Conservation (phyloP, 202 grass and related monocot species). For the Setaria viridis region DNA sequence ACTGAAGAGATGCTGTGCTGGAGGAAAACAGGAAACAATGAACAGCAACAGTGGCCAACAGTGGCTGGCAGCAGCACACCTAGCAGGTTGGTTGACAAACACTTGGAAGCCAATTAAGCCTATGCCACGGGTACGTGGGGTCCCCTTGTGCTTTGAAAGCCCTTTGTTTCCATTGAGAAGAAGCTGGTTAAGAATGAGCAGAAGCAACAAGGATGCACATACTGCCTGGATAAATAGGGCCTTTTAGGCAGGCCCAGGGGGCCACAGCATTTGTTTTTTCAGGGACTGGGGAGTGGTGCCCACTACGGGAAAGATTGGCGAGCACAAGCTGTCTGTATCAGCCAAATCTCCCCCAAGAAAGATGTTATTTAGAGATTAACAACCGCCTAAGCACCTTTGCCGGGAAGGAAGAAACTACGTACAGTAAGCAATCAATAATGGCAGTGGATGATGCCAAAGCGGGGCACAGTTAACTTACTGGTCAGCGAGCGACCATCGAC, state of each 20-base stretch:
- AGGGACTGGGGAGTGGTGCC: not conserved
- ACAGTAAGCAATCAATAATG: constrained; percentile 31
- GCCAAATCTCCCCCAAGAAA: not conserved
- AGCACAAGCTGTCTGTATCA: not conserved
- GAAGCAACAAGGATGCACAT: constrained; percentile 31
- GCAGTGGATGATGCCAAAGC: constrained; percentile 24
- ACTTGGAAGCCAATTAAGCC: not conserved
- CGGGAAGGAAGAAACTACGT: not conserved
- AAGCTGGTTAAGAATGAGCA: not conserved
- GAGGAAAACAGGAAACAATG: not conserved
- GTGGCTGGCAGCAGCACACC: constrained; percentile 1
- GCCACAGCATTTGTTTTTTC: not conserved
- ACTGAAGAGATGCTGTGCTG: not conserved
- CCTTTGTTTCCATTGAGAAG: constrained; percentile 19
- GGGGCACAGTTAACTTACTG: constrained; percentile 30
- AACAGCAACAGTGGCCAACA: constrained; percentile 23
- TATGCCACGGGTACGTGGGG: not conserved
- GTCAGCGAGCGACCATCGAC: constrained; percentile 32
- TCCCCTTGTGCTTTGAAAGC: constrained; percentile 16
- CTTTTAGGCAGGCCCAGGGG: constrained; percentile 23
- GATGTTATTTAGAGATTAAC: not conserved
- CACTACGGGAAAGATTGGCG: not conserved
- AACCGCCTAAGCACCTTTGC: not conserved
- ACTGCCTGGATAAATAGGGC: constrained; percentile 29
- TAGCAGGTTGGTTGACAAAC: not conserved